Evolutionary conservation across 2,329 filamentous ascomycete species (phyloP).

Genomic region (Colletotrichum tofieldiae): DNA sequence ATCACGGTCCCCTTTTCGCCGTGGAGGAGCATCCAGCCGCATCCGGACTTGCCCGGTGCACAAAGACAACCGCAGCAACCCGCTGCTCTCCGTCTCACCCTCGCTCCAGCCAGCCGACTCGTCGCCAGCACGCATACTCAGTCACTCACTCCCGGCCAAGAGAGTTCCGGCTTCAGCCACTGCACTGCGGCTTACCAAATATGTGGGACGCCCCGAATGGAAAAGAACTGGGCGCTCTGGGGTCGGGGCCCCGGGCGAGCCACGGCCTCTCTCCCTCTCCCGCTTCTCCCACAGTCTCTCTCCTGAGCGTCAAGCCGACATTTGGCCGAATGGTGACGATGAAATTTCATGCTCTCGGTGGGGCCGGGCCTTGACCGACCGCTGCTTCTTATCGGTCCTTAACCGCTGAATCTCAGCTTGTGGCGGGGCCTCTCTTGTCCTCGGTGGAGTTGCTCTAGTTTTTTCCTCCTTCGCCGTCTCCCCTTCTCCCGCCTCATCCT

Average conservation of each 20-base stretch:
- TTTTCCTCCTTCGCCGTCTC: conserved; percentile 17
- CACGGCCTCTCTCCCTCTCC: conserved; percentile 11
- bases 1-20: conserved; percentile 35
- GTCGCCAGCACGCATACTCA: background rate
- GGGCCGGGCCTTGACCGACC: conserved; percentile 39
- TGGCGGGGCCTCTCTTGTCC: conserved; percentile 28
- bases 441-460: conserved; percentile 37
- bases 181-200: conserved; percentile 16
- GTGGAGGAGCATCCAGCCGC: conserved; percentile 14
- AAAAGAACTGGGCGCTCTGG: background rate
- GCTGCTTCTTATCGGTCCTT: conserved; percentile 42
- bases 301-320: conserved; percentile 38
- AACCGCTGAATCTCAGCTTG: conserved; percentile 40
- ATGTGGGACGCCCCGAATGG: conserved; percentile 6
- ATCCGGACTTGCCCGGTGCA: conserved; percentile 33
- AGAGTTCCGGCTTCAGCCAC: background rate
- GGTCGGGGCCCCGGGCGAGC: conserved; percentile 23
- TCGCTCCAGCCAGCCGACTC: conserved; percentile 7
- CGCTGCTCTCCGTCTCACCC: background rate
- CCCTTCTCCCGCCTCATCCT: conserved; percentile 25
- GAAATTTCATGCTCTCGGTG: conserved; percentile 41
- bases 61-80: background rate
- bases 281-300: background rate
- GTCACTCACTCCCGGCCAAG: conserved; percentile 1
- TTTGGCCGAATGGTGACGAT: conserved; percentile 42